Evolutionary conservation across 139 green algal genomes (phyloP).

Genomic region (Tetraselmis striata): DNA sequence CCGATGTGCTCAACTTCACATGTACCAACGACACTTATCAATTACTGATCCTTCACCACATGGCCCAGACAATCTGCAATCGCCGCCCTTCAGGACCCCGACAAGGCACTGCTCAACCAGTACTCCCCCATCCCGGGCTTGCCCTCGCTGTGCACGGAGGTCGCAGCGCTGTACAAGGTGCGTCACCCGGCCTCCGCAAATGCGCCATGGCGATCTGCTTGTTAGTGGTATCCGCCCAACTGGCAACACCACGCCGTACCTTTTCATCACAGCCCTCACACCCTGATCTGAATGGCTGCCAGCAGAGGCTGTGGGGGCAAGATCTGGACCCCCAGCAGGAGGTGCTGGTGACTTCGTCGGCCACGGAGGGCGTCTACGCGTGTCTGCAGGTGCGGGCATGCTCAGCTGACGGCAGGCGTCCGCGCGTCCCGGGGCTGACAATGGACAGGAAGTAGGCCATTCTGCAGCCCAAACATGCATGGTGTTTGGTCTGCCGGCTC

Average conservation of each 20-base stretch:
- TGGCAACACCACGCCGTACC: no score
- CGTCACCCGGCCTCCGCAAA: background rate
- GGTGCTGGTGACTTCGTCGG: background rate
- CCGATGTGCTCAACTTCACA: no score
- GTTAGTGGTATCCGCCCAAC: no score
- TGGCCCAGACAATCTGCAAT: background rate
- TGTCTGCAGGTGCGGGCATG: background rate
- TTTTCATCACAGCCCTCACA: no score
- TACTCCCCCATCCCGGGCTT: background rate
- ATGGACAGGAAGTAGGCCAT: no score
- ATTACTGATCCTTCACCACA: no score
- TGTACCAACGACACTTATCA: no score
- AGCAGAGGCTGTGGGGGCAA: background rate
- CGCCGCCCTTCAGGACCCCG: background rate
- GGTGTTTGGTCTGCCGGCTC: background rate
- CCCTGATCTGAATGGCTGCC: no score
- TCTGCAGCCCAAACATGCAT: no score
- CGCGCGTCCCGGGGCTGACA: no score
- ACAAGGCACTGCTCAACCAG: background rate
- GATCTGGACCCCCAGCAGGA: background rate
- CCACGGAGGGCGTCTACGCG: slow-evolving; percentile 1
- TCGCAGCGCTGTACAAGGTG: background rate
- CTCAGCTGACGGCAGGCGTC: no score
- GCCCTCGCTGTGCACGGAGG: background rate
- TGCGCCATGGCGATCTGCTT: no score